phyloP scores from a whole-genome alignment of 106 monocot genomes.

The Dendrobium officinale region DNA sequence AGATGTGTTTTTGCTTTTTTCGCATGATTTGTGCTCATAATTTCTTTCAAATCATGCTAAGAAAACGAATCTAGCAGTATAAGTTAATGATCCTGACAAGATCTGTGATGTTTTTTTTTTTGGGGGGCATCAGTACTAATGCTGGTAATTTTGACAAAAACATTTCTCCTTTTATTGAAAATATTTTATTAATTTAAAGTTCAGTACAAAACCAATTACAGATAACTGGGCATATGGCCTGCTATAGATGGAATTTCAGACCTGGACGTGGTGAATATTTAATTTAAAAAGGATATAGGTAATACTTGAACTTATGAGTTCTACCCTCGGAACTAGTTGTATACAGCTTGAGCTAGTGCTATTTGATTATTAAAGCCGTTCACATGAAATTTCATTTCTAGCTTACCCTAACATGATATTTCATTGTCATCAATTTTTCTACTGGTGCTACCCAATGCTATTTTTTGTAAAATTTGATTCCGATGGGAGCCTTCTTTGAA shows the following conservation, averaged over 20 bases:
- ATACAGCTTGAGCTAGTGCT: too few species aligned
- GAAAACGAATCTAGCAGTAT: too few species aligned
- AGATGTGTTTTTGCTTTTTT: not conserved
- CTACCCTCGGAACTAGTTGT: too few species aligned
- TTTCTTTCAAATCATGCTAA: not conserved
- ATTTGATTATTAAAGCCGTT: not conserved
- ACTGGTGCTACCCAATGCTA: not conserved
- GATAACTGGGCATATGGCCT: too few species aligned
- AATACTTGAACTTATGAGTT: too few species aligned
- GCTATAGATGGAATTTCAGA: too few species aligned
- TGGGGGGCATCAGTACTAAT: not conserved
- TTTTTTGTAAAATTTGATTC: not conserved
- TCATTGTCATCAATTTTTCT: not conserved
- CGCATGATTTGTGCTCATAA: not conserved
- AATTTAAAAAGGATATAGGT: too few species aligned
- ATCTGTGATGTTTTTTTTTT: not conserved
- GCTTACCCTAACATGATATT: not conserved
- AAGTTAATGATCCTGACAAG: not conserved
- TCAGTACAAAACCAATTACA: too few species aligned
- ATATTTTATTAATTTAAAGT: too few species aligned
- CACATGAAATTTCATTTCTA: not conserved
- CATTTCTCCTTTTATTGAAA: not conserved
- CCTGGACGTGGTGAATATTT: too few species aligned
- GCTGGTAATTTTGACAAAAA: not conserved
- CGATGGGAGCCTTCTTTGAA: not conserved